phyloP scores from a whole-genome alignment of 2,329 filamentous ascomycete genomes.

The Neodidymelliopsis sp. region DNA sequence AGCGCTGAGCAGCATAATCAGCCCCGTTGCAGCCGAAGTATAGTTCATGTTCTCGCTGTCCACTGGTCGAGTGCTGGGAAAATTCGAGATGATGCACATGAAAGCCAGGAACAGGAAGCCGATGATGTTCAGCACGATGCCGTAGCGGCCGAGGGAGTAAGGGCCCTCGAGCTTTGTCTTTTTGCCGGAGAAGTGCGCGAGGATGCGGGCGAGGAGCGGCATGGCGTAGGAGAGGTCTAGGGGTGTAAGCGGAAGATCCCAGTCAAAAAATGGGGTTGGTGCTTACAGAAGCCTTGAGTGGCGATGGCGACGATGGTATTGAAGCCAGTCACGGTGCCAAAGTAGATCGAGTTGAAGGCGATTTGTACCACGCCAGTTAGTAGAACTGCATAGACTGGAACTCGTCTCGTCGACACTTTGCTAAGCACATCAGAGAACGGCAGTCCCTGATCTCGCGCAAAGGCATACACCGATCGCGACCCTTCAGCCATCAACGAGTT shows the following conservation, averaged over 20 bases:
- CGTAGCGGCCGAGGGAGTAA: conserved; percentile 56
- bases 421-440: conserved; percentile 59
- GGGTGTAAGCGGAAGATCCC: conserved; percentile 2
- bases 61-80: conserved; percentile 61
- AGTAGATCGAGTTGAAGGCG: conserved; percentile 63
- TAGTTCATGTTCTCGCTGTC: conserved; percentile 65
- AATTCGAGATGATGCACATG: conserved; percentile 64
- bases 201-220: conserved; percentile 60
- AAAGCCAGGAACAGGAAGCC: conserved; percentile 63
- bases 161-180: conserved; percentile 54
- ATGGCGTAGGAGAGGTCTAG: conserved; percentile 65
- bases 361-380: conserved; percentile 59
- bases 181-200: conserved; percentile 55
- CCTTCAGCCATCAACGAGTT: conserved; percentile 59
- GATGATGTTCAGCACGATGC: conserved; percentile 56
- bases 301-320: conserved; percentile 65
- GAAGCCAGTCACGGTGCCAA: conserved; percentile 63
- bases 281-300: conserved; percentile 63
- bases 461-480: conserved; percentile 56
- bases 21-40: conserved; percentile 63
- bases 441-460: conserved; percentile 61
- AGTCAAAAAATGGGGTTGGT: neutral
- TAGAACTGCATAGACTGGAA: conserved; percentile 60
- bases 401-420: conserved; percentile 57
- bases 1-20: conserved; percentile 60